These are phyloP conservation scores for Mrakiaceae sp. DNA, from an alignment of 1,284 basidiomycete species.

Conservation along the genomic window DNA sequence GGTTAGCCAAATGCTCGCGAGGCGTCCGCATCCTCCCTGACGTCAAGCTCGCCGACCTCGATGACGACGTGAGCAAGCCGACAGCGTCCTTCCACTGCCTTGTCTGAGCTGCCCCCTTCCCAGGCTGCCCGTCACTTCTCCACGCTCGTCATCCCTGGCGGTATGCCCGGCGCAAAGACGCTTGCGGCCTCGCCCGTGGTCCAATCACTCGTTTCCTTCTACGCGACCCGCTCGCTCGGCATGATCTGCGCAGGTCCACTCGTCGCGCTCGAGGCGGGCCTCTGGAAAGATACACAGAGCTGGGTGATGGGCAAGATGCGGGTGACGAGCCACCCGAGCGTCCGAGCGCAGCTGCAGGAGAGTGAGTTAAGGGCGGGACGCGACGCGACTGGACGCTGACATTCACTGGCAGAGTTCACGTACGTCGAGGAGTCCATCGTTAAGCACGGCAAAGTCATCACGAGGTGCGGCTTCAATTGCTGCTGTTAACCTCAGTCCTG, in stretches of 20 bases:
- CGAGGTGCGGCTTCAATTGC: not conserved
- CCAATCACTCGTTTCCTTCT: not conserved
- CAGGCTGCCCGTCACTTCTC: not conserved
- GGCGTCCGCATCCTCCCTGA: slow-evolving; percentile 9
- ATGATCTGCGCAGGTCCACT: slow-evolving; percentile 14
- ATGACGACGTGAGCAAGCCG: not conserved
- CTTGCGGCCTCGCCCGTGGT: not conserved
- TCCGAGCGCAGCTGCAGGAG: slow-evolving; percentile 6
- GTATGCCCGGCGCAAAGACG: slow-evolving; percentile 11
- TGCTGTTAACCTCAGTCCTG: not conserved
- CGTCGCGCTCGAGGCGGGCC: not conserved
- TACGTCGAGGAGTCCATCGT: slow-evolving; percentile 14
- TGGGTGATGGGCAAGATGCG: slow-evolving; percentile 11
- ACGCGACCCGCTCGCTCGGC: not conserved
- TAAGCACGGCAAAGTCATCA: slow-evolving; percentile 8
- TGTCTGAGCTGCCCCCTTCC: too few species aligned
- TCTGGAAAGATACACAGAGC: not conserved
- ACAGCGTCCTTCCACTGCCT: too few species aligned
- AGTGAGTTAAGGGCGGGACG: not conserved
- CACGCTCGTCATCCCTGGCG: slow-evolving; percentile 2
- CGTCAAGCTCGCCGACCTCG: not conserved
- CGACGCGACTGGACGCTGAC: not conserved
- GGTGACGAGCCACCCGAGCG: slow-evolving; percentile 13
- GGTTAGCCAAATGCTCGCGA: not conserved
- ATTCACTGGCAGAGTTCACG: not conserved